Conservation (phyloP, 2,329 filamentous ascomycete species). For the Neofusicoccum ribis region DNA sequence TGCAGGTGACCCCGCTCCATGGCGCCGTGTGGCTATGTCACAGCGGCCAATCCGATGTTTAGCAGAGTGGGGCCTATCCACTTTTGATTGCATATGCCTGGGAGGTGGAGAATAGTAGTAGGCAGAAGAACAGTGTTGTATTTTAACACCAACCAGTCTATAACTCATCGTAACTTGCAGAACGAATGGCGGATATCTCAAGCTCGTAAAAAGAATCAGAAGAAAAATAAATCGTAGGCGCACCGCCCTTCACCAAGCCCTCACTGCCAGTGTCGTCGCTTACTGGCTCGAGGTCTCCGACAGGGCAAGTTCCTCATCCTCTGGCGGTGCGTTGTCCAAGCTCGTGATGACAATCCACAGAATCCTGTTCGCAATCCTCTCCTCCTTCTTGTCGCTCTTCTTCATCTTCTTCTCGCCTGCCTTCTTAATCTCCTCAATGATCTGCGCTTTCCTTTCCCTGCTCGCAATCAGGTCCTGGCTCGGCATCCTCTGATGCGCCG, state of each 20-base stretch:
- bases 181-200: constrained; percentile 1
- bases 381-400: constrained; percentile 17
- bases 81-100: too few species aligned
- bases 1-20: too few species aligned
- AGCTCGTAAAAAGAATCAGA: neutral
- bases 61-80: too few species aligned
- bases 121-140: too few species aligned
- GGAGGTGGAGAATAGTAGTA: too few species aligned
- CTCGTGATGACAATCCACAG: constrained; percentile 12
- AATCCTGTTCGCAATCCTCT: constrained; percentile 10
- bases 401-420: constrained; percentile 16
- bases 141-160: too few species aligned
- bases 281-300: neutral
- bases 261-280: neutral
- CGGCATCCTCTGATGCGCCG: neutral
- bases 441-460: neutral
- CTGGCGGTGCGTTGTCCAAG: neutral
- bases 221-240: neutral
- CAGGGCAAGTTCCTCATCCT: constrained; percentile 4
- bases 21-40: too few species aligned
- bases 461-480: neutral
- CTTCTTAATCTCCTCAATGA: constrained; percentile 12
- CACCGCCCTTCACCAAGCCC: too few species aligned
- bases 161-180: too few species aligned
- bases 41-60: too few species aligned